phyloP scores from a whole-genome alignment of 352 stramenopile genomes.

The Globisporangium paroecandrum region DNA sequence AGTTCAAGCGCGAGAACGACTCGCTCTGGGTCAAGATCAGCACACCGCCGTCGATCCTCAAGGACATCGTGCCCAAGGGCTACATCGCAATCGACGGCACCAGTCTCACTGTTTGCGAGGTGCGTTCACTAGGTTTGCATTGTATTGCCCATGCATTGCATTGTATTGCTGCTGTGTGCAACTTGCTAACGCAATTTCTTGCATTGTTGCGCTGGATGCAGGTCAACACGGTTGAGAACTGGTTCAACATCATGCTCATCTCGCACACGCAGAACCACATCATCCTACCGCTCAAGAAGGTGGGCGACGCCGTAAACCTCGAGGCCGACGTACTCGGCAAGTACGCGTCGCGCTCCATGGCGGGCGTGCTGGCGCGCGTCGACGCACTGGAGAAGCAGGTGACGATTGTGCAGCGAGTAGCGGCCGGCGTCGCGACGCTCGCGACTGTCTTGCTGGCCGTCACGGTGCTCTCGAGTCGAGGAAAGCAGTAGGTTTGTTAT shows the following conservation, averaged over 20 bases:
- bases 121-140: not conserved
- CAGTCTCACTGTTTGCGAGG: slow-evolving; percentile 96
- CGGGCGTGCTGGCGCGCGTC: slow-evolving; percentile 49
- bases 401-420: slow-evolving; percentile 33
- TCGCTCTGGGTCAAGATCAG: slow-evolving; percentile 95
- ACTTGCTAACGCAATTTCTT: slow-evolving; percentile 4
- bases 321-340: slow-evolving; percentile 92
- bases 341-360: slow-evolving; percentile 84
- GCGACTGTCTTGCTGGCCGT: slow-evolving; percentile 24
- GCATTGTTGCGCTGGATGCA: not conserved
- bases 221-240: slow-evolving; percentile 71
- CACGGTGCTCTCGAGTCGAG: slow-evolving; percentile 23
- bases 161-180: not conserved
- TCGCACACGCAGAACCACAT: slow-evolving; percentile 97
- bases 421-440: slow-evolving; percentile 27
- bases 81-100: slow-evolving; percentile 99
- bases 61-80: slow-evolving; percentile 90
- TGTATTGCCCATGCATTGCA: slow-evolving; percentile 14
- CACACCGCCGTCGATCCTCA: slow-evolving; percentile 73
- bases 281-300: slow-evolving; percentile 91
- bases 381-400: slow-evolving; percentile 57
- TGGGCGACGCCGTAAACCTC: slow-evolving; percentile 89
- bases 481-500: slow-evolving; percentile 4
- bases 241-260: slow-evolving; percentile 99
- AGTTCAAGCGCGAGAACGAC: slow-evolving; percentile 90